Percentiles rank a stretch among this genome's conserved stretches.
These are phyloP conservation scores for Blepharisma japonicum DNA, from an alignment of 73 alveolate species.

Conservation along the genomic window DNA sequence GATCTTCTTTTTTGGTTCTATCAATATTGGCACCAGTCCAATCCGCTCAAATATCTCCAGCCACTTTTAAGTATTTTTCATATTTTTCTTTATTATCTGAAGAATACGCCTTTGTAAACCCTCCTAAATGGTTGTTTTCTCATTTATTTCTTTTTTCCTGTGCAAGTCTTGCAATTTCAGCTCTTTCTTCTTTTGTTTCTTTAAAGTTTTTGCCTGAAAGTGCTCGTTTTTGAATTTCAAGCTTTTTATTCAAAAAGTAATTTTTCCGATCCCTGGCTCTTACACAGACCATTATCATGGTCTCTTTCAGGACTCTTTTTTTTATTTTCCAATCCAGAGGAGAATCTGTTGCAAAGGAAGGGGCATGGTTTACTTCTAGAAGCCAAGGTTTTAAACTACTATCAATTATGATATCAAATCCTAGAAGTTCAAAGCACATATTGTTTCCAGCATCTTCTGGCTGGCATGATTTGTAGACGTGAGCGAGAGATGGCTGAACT, in stretches of 20 bases:
- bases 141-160: constrained; percentile 27
- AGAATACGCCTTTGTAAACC: constrained; percentile 26
- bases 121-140: constrained; percentile 30
- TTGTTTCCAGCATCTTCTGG: constrained; percentile 27
- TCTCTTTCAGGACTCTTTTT: constrained; percentile 8
- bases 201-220: background rate
- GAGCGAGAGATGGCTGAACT: constrained; percentile 23
- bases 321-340: constrained; percentile 42
- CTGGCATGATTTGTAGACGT: constrained; percentile 30
- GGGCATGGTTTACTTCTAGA: constrained; percentile 42
- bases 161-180: background rate
- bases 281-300: background rate
- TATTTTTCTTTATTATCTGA: constrained; percentile 15
- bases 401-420: constrained; percentile 32
- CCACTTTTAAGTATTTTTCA: constrained; percentile 19
- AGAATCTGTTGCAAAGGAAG: constrained; percentile 33
- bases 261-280: background rate
- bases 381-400: constrained; percentile 22
- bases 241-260: background rate
- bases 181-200: background rate
- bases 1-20: no score
- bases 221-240: background rate
- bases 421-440: constrained; percentile 38
- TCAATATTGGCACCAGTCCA: no score
- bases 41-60: background rate